Evolutionary conservation across 2,329 filamentous ascomycete species (phyloP), one percentile per base, ranked within the genome.

Genomic region (Sclerotinia sclerotiorum): DNA sequence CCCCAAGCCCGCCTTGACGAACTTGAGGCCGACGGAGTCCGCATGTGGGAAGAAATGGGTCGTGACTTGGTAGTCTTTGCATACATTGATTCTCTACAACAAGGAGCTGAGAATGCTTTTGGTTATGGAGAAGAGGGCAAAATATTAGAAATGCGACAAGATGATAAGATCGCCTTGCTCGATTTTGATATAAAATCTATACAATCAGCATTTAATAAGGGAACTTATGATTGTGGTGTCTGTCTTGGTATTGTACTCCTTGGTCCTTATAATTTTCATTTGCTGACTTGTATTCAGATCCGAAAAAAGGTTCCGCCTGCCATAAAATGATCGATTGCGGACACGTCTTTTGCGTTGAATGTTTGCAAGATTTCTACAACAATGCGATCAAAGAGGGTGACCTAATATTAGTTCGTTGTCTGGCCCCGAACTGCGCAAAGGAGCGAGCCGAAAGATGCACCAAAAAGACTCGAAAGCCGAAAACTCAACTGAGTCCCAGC

Each of bases 271-370:
- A 69, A 67, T 5, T 73, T 70, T 17, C 44, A 24, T 48, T 15
- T 15, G 56, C 62, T 72, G 57, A 71, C 51, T 65, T 39, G 42
- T 6, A 52, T 44, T 15, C 68, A 85, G 94, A 98, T 78, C 93
- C 93, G 0, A 97, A 97, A 79, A 97, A 96, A 78, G 95, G 95
- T 1, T 80, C 82, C 0, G 85, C 83, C 15, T 98, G 95, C 78
- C 91, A 98, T 80, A 87, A 87, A 54, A 89, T 98, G 84, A 80
- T 90, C 57, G 88, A 90, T 69, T 99, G 95, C 78, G 88, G 87
- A 0, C 94, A 99, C 77, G 93, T 98, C 49, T 99, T 98, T 77
- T 99, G 95, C 78, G 81, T 90, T 24, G 79, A 87, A n/a, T 99
- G 95, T 76, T 82, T 99, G 3, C 90, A 92, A 71, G 92, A 94